A percentile compares a stretch with the other conserved stretches of the same genome.
phyloP scores from a whole-genome alignment of 1,284 basidiomycete species.

The Earliella scabrosa region DNA sequence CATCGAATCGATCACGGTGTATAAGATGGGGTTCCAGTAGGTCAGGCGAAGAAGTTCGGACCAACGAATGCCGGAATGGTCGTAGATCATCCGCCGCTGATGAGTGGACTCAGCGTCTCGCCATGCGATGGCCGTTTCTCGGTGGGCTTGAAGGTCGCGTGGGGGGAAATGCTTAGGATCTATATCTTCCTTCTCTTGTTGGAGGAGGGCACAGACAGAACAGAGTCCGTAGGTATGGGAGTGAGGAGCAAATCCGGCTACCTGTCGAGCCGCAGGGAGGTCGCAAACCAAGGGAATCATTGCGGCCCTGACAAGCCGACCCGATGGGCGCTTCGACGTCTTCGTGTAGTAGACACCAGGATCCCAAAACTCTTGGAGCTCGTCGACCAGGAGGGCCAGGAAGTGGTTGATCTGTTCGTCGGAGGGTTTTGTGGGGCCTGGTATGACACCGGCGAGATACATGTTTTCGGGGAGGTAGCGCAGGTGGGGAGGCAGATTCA shows the following conservation, averaged over 20 bases:
- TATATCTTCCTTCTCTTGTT: too few relatives aligned
- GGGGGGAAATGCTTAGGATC: too few relatives aligned
- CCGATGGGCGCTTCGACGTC: conserved; percentile 26
- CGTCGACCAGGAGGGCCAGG: conserved; percentile 38
- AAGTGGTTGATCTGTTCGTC: conserved; percentile 39
- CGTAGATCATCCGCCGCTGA: conserved; percentile 25
- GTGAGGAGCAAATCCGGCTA: too few relatives aligned
- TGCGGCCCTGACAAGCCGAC: too few relatives aligned
- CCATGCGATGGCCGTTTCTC: conserved; percentile 4
- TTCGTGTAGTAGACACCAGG: conserved; percentile 33
- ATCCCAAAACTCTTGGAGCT: conserved; percentile 36
- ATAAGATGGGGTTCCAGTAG: conserved; percentile 36
- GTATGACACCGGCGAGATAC: conserved; percentile 37
- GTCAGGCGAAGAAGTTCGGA: conserved; percentile 34
- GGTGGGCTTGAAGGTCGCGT: too few relatives aligned
- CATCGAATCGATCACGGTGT: conserved; percentile 39
- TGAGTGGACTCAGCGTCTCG: conserved; percentile 1
- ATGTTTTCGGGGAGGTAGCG: conserved; percentile 33
- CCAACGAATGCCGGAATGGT: conserved; percentile 30
- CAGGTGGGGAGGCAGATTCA: conserved; percentile 31
- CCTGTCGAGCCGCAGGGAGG: too few relatives aligned
- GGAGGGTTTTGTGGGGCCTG: conserved; percentile 40
- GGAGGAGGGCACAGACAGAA: too few relatives aligned
- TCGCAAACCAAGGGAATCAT: too few relatives aligned
- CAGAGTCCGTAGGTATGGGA: too few relatives aligned